Evolutionary conservation across 2,329 filamentous ascomycete genomes (phyloP), one percentile per base, ranked within the genome.

Genomic region (Penicillium sp.): DNA sequence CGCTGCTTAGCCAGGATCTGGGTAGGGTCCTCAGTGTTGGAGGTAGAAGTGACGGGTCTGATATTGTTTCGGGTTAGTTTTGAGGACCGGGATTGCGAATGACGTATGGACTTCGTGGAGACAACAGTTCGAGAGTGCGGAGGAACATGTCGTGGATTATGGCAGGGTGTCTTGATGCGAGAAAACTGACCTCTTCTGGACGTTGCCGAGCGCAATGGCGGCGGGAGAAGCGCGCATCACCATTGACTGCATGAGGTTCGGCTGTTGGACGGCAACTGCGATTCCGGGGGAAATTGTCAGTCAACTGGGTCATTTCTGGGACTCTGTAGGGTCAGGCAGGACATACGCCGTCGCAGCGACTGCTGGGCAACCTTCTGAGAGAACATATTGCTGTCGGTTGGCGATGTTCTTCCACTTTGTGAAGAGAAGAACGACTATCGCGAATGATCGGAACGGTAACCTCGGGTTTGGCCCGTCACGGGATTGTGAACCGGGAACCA

Each of bases 1-100:
- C 93, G 93, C 82, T 97, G 93, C 71, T 86, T 81, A 69, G 84
- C 87, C 72, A 97, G 90, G 77, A 96, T 85, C 65, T 74, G 68
- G 57, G 59, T 71, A 13, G 72, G 70, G 53, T 77, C 74, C 57
- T 70, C 61, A 44, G 68, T 62, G 49, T 66, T 70, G 26, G 68
- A 54, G 52, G 65, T 65, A 35, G 73, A 67, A 35, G 71, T 66
- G 44, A 68, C 65, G 59, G 67, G 64, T 68, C 67, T 76, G 62
- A 63, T 61, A 59, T 21, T 19, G 11, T 10, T 54, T 37, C 24
- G 48, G 37, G 60, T 64, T 58, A 66, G 56, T 57, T 54, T 57
- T 47, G 14, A 26, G 26, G 43, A 45, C 46, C 49, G 45, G 39
- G 39, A 55, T 58, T 58, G 52, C 24, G 54, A 45, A 71, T 71